Evolutionary conservation across 2,329 filamentous ascomycete genomes (phyloP).

Genomic region (Coniosporium tulheliwenetii): DNA sequence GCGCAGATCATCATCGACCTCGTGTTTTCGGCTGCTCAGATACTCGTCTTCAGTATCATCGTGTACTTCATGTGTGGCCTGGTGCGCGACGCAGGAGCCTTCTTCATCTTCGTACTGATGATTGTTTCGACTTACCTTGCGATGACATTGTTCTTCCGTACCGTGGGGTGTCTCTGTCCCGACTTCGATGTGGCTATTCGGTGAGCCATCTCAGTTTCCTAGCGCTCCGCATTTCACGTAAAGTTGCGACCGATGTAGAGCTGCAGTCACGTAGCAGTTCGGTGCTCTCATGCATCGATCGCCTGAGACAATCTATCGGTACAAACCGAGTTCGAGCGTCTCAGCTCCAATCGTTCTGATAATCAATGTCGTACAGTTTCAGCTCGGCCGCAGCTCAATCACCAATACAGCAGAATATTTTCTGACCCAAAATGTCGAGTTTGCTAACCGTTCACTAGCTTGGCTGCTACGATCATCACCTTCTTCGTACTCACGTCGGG

Average conservation of each 20-base stretch:
- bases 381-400: too few species aligned
- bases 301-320: too few species aligned
- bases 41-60: constrained; percentile 56
- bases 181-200: constrained; percentile 81
- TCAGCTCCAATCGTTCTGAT: too few species aligned
- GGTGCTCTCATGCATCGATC: too few species aligned
- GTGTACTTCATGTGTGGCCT: constrained; percentile 68
- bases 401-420: too few species aligned
- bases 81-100: constrained; percentile 53
- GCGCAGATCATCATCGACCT: constrained; percentile 69
- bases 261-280: too few species aligned
- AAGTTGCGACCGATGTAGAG: not conserved
- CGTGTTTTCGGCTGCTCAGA: constrained; percentile 54
- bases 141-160: constrained; percentile 67
- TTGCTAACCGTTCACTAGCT: constrained; percentile 2
- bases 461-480: constrained; percentile 64
- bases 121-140: constrained; percentile 24
- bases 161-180: constrained; percentile 57
- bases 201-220: constrained; percentile 13
- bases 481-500: constrained; percentile 70
- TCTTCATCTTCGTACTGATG: constrained; percentile 58
- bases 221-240: not conserved
- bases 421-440: too few species aligned
- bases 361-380: too few species aligned
- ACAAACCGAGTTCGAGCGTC: too few species aligned